Base-by-base conservation (phyloP, 345 rosid genomes). In the Eucalyptus viminalis region DNA sequence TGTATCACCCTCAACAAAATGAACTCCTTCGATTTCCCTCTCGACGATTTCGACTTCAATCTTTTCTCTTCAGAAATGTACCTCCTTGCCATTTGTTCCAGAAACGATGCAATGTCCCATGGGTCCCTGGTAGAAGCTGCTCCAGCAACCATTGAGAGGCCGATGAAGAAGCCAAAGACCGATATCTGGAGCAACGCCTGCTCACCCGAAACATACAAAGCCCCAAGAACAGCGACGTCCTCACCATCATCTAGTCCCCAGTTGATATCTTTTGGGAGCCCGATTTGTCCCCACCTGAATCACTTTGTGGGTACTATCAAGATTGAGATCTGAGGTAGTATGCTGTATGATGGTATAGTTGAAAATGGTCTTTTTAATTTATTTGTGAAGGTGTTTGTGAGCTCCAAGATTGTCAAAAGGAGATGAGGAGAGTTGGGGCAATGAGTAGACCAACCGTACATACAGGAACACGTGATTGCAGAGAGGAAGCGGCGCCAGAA, bases 401-500 rank as follows among this genome's bases (percentile, higher is more conserved):
- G 60, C 50, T 87, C 17, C 53, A 53, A 83, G 85, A 51, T 88
- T 43, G 27, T 72, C 60, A 44, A 29, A 91, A 89, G 24, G 92
- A 86, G 58, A 14, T 62, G 62, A 87, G 90, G 87, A 90, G 88
- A 50, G 80, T 6, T 29, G 90, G 65, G 80, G 83, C 90, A 54
- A 37, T 72, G 49, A 91, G 91, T 49, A 94, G 97, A 91, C 89
- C 87, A 80, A 94, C 93, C 5, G 47, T 93, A 15, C 91, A 92
- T 87, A 29, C 93, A 93, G 88, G 99, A 97, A 87, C 98, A 97
- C 91, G 95, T 97, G 19, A 81, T 96, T n/a, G 97, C 99, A 5
- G 99, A 97, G 91, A 92, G 98, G 91, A 96, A 96, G 89, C 94
- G 99, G 6, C 94, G 99, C 47, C 97, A 96, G 90, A 95, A 92